Evolutionary conservation across 305 asterid species (phyloP), one percentile per base, ranked within the genome.

Genomic region (Plantago rigida): DNA sequence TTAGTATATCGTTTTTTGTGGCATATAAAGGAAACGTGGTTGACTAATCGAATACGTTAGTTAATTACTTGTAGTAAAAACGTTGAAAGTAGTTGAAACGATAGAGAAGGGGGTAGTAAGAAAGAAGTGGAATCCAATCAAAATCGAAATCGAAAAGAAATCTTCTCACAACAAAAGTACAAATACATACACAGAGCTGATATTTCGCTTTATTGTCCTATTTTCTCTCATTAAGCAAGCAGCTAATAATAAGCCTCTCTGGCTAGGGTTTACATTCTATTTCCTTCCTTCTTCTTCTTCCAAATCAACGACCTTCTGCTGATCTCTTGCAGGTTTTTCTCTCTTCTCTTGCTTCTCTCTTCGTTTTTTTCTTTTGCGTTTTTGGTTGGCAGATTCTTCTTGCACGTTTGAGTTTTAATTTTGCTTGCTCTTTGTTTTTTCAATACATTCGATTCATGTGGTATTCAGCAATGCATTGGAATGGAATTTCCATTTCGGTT

Each of bases 191-290:
- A 53, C 17, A 29, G 7, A 53, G 59, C 59, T 42, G 59, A 53
- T 53, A 53, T 53, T 53, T 53, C 59, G 59, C 59, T 39, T 53
- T 53, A 26, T 53, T 53, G 59, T 53, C 59, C 59, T 9, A 53
- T 53, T 53, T 53, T 53, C 36, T 53, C 59, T 53, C 59, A 8
- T 51, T 51, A 22, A 19, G 26, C 26, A 17, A 22, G 26, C 26
- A 22, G 26, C 26, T 22, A 22, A 22, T 22, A 31, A 31, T 31
- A 31, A 31, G 39, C 39, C 39, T 31, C 39, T 31, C 6, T 31
- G 39, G 39, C 44, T 53, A 53, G 59, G 59, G 59, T 53, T 53
- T 53, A 53, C 59, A 53, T 36, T 5, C 44, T 14, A 53, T 26
- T 53, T 53, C 59, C 59, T 51, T 22, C 15, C 57, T 31, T 22